Base-by-base conservation (phyloP, 768 basidiomycete genomes). In the Mycena galericulata region DNA sequence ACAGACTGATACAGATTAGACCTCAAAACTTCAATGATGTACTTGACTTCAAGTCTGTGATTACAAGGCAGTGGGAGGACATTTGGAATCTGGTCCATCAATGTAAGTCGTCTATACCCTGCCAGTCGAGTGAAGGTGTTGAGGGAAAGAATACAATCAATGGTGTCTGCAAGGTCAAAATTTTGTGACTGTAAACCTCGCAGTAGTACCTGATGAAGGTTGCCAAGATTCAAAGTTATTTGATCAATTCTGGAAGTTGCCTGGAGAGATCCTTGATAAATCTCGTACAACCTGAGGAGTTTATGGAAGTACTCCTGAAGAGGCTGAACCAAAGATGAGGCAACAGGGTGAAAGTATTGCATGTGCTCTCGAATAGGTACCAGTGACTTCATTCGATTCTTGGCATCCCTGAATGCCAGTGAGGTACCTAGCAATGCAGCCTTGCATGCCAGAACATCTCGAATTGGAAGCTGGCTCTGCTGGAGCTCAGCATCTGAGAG, bases 131-230 rank as follows among this genome's bases (percentile, higher is more conserved):
- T 36, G 27, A 64, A 64, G 2, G 11, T 10, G 24, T 47, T 55
- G 17, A 64, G n/a, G 32, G 40, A 36, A 8, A 64, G 41, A 2
- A 32, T 34, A 18, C 51, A 53, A 11, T 18, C 22, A 4, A 63
- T 63, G 40, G 29, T 53, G 15, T 63, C 62, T 29, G 26, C 38
- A n/a, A 62, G 11, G 18, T 38, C 40, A 29, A 38, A 27, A 62
- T 53, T 53, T 5, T 53, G 8, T 3, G 36, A 12, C 11, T n/a
- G 9, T 20, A 62, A 27, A 26, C 38, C 54, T 56, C 18, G 38
- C 26, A 26, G 8, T 15, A 56, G 26, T 10, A 56, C 15, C 17
- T 41, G 54, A 2, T 56, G 38, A 1, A 56, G 26, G 15, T 54
- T 54, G 14, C 8, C 51, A 2, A 53, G 30, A 53, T 53, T 53